Percentiles rank a stretch among this genome's conserved stretches.
phyloP scores from a whole-genome alignment of 2,329 filamentous ascomycete genomes.

The Claviceps citrina region DNA sequence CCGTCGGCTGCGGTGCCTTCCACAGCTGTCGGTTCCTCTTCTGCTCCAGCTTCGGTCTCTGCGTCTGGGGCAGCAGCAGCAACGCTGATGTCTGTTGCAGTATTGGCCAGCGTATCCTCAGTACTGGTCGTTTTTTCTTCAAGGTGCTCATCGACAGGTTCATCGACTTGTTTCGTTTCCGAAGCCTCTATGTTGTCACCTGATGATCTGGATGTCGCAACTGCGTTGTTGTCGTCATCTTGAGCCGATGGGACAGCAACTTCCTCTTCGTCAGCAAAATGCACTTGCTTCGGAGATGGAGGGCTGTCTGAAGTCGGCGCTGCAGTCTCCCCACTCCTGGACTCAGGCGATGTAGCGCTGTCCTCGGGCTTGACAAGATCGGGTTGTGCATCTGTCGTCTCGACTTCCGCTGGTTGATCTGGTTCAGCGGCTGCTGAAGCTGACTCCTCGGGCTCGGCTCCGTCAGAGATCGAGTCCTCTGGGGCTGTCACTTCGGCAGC shows the following conservation, averaged over 20 bases:
- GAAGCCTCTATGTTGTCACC: background rate
- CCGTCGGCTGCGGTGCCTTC: background rate
- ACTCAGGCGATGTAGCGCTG: background rate
- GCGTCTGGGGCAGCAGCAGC: background rate
- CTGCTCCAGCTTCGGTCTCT: background rate
- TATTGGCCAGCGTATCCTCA: constrained; percentile 1
- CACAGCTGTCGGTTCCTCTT: background rate
- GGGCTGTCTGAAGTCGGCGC: background rate
- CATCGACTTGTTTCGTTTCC: background rate
- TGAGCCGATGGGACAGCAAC: background rate
- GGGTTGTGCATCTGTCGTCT: background rate
- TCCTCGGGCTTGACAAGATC: background rate
- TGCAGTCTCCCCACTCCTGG: background rate
- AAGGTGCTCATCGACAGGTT: constrained; percentile 1
- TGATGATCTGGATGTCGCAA: background rate
- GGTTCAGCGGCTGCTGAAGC: no score
- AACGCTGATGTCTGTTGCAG: background rate
- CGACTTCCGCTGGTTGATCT: background rate
- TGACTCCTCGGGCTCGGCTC: background rate
- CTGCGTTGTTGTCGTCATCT: background rate
- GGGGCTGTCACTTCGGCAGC: background rate
- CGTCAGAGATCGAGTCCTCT: background rate
- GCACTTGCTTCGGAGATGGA: constrained; percentile 5
- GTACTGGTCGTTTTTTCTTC: background rate
- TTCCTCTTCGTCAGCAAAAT: constrained; percentile 6